Conservation (phyloP, 2,329 filamentous ascomycete genomes). For the Ophiostoma triangulosporum region DNA sequence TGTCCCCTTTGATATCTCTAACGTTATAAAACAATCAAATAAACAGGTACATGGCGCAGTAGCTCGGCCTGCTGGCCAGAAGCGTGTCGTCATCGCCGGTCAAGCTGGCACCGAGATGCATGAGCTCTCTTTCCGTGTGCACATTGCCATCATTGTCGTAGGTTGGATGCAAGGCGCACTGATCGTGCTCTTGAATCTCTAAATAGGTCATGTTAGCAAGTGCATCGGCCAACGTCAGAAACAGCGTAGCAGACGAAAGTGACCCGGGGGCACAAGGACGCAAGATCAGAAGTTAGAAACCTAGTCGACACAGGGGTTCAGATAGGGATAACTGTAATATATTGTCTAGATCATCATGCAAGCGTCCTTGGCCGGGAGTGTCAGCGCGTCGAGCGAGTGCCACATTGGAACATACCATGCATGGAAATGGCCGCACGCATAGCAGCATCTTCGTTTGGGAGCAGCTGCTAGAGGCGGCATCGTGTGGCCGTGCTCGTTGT, state of each 20-base stretch:
- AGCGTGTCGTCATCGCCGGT: neutral
- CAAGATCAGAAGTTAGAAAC: constrained; percentile 2
- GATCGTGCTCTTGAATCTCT: neutral
- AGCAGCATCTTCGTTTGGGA: neutral
- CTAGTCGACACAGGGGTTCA: neutral
- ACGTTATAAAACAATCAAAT: neutral
- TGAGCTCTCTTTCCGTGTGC: neutral
- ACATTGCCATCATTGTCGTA: neutral
- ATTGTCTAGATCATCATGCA: constrained; percentile 2
- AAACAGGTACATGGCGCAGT: neutral
- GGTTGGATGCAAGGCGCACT: neutral
- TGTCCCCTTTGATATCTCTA: constrained; percentile 1
- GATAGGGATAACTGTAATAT: constrained; percentile 4
- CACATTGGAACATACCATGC: neutral
- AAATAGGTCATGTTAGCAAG: too few relatives aligned
- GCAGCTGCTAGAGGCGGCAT: neutral
- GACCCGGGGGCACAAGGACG: neutral
- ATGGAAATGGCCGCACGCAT: neutral
- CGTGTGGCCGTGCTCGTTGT: neutral
- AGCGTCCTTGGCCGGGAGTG: neutral
- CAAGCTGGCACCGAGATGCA: neutral
- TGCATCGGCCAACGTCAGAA: neutral
- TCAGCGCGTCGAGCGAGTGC: neutral
- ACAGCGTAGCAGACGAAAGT: too few relatives aligned
- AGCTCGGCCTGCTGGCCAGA: neutral